A percentile compares a stretch with the other conserved stretches of the same genome.
Conservation (phyloP, 1,284 basidiomycete species). For the Neolentinus lepideus region DNA sequence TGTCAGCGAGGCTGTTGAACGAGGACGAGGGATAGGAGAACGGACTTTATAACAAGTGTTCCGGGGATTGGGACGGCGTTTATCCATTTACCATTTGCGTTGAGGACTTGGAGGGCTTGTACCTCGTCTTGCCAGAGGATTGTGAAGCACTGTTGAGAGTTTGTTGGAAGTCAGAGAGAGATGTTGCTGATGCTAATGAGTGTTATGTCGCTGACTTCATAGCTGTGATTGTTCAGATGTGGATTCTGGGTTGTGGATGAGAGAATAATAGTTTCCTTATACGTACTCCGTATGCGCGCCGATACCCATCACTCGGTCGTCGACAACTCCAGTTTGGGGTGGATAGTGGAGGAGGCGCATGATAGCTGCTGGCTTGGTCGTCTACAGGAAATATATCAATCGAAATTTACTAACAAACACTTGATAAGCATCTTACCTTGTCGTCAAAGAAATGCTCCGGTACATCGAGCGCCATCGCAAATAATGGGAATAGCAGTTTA, state of each 20-base stretch:
- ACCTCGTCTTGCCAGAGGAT: slow-evolving; percentile 71
- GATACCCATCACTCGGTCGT: slow-evolving; percentile 70
- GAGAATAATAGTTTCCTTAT: background rate
- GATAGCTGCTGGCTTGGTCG: slow-evolving; percentile 60
- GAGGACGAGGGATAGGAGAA: background rate
- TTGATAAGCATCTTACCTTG: slow-evolving; percentile 43
- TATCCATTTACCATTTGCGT: slow-evolving; percentile 46
- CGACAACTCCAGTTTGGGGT: slow-evolving; percentile 53
- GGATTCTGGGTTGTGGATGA: background rate
- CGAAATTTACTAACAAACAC: background rate
- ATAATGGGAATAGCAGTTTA: slow-evolving; percentile 70
- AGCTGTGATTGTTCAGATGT: slow-evolving; percentile 27
- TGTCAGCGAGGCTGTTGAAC: slow-evolving; percentile 2
- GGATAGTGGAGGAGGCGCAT: slow-evolving; percentile 84
- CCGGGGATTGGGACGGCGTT: slow-evolving; percentile 45
- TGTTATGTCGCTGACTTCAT: slow-evolving; percentile 40
- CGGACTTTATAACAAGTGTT: slow-evolving; percentile 64
- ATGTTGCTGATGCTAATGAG: too few species aligned
- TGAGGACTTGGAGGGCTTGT: slow-evolving; percentile 52
- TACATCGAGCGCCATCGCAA: slow-evolving; percentile 76
- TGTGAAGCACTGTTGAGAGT: slow-evolving; percentile 69
- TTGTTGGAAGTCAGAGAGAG: too few species aligned
- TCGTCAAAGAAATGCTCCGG: slow-evolving; percentile 75
- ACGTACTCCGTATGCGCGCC: slow-evolving; percentile 76
- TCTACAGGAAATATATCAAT: slow-evolving; percentile 25